These are phyloP conservation scores for Lachnellula suecica DNA, from an alignment of 2,329 filamentous ascomycete genomes.

Conservation along the genomic window DNA sequence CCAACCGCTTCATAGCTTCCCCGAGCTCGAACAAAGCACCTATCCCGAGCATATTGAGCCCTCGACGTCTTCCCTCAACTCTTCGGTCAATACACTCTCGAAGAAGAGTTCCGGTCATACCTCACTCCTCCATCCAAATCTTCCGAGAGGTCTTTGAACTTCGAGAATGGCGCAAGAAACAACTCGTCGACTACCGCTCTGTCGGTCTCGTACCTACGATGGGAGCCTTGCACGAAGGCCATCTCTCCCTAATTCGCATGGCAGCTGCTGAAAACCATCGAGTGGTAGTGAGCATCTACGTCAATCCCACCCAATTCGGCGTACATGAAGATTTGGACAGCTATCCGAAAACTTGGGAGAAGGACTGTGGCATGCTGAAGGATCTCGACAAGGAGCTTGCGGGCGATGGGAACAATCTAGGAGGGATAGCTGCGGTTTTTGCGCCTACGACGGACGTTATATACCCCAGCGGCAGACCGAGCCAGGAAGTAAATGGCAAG, in stretches of 20 bases:
- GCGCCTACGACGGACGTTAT: slow-evolving; percentile 80
- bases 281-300: slow-evolving; percentile 88
- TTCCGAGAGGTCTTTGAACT: slow-evolving; percentile 74
- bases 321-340: slow-evolving; percentile 81
- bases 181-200: slow-evolving; percentile 64
- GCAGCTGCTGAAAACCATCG: slow-evolving; percentile 83
- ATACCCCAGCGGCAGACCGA: slow-evolving; percentile 77
- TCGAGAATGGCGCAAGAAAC: slow-evolving; percentile 66
- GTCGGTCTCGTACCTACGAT: slow-evolving; percentile 94
- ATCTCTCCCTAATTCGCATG: slow-evolving; percentile 79
- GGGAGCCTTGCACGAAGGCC: slow-evolving; percentile 93
- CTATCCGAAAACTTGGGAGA: slow-evolving; percentile 88
- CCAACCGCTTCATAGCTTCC: background rate
- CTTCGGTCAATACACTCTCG: slow-evolving; percentile 13
- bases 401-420: slow-evolving; percentile 53
- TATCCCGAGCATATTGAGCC: slow-evolving; percentile 1
- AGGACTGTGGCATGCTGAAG: slow-evolving; percentile 68
- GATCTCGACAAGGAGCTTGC: slow-evolving; percentile 71
- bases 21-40: background rate
- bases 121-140: slow-evolving; percentile 62
- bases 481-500: slow-evolving; percentile 69
- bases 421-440: slow-evolving; percentile 79
- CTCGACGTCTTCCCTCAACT: slow-evolving; percentile 15
- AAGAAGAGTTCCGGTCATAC: slow-evolving; percentile 36
- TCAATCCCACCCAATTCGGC: slow-evolving; percentile 97